Conservation (phyloP, 345 rosid species). For the Lumnitzera littorea region DNA sequence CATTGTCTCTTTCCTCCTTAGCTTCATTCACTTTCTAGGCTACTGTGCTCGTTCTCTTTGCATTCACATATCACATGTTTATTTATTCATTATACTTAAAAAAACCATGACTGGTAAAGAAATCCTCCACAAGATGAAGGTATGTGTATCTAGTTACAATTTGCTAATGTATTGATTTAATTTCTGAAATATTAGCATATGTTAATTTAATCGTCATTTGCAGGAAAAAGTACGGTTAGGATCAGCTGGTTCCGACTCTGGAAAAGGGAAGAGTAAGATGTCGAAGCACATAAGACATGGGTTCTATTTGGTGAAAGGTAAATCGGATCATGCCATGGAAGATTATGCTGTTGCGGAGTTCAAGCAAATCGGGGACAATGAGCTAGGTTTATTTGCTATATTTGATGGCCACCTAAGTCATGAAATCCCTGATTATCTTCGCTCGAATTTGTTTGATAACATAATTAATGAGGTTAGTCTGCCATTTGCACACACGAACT, state of each 20-base stretch:
- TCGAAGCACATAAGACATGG: slow-evolving; percentile 73
- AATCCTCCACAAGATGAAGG: slow-evolving; percentile 77
- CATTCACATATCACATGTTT: slow-evolving; percentile 1
- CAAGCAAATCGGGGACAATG: slow-evolving; percentile 60
- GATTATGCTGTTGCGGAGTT: slow-evolving; percentile 73
- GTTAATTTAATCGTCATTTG: background rate
- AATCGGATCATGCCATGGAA: slow-evolving; percentile 71
- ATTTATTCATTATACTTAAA: background rate
- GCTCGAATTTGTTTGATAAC: slow-evolving; percentile 64
- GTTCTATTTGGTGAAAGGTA: slow-evolving; percentile 76
- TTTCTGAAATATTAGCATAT: no score
- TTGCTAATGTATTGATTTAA: no score
- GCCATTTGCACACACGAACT: background rate
- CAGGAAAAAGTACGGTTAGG: slow-evolving; percentile 78
- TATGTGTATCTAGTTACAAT: slow-evolving; percentile 1
- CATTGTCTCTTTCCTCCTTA: background rate
- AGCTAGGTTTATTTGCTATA: slow-evolving; percentile 90
- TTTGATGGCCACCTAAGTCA: slow-evolving; percentile 89
- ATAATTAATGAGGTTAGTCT: slow-evolving; percentile 68
- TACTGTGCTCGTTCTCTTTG: background rate
- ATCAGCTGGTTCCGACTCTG: slow-evolving; percentile 54
- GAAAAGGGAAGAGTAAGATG: slow-evolving; percentile 89
- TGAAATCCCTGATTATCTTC: slow-evolving; percentile 65
- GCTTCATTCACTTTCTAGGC: background rate
- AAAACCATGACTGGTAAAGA: slow-evolving; percentile 60